Conservation (phyloP, 2,329 filamentous ascomycete species). For the Cordyceps farinosa region DNA sequence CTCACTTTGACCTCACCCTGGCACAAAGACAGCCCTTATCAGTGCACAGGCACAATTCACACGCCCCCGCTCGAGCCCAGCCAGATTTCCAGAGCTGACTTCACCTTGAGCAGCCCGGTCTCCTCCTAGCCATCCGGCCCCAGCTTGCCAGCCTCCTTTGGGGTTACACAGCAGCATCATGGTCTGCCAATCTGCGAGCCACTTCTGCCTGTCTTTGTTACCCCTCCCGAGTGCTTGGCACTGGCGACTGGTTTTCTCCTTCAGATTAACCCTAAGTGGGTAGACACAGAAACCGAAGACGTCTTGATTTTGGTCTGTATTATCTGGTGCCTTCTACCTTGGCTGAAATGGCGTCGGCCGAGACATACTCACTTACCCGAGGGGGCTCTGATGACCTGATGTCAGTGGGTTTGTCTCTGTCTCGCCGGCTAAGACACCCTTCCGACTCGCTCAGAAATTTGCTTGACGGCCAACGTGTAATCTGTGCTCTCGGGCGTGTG, state of each 20-base stretch:
- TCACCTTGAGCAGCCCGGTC: neutral
- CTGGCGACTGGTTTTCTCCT: neutral
- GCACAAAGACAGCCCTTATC: neutral
- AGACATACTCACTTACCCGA: too few species aligned
- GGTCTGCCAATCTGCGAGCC: neutral
- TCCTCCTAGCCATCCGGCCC: neutral
- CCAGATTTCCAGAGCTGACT: neutral
- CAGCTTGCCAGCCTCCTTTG: neutral
- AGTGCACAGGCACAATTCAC: neutral
- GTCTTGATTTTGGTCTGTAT: neutral
- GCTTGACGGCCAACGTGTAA: neutral
- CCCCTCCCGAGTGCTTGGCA: neutral
- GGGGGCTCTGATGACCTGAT: too few species aligned
- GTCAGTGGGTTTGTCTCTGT: neutral
- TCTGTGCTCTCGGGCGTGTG: neutral
- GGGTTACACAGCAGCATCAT: neutral
- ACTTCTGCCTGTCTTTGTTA: neutral
- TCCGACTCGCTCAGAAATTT: neutral
- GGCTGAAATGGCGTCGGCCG: neutral
- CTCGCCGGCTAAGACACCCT: neutral
- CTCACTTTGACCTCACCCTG: constrained; percentile 8
- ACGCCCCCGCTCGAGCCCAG: neutral
- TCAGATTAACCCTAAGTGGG: too few species aligned
- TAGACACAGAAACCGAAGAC: neutral
- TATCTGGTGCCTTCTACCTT: neutral